Evolutionary conservation across 305 asterid genomes (phyloP).

Genomic region (Solanum hybrid): DNA sequence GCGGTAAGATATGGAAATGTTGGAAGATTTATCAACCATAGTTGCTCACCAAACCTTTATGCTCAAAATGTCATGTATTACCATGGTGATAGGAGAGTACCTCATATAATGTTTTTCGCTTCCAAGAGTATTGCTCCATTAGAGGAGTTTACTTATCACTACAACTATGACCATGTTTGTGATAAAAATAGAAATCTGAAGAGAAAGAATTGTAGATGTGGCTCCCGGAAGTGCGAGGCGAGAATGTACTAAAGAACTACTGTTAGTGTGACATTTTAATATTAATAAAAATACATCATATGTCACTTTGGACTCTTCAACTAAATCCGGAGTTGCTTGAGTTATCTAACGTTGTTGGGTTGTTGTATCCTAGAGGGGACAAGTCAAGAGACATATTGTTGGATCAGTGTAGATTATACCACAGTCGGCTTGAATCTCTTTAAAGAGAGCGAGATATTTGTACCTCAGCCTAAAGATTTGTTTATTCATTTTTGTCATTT

Average conservation of each 20-base stretch:
- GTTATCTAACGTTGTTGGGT: not conserved
- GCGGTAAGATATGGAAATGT: conserved; percentile 20
- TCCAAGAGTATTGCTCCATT: conserved; percentile 18
- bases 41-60: conserved; percentile 30
- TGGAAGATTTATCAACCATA: conserved; percentile 28
- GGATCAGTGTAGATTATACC: not conserved
- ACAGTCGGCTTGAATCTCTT: not conserved
- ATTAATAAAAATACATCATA: not conserved
- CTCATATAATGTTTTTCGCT: conserved; percentile 30
- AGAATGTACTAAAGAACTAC: conserved; percentile 15
- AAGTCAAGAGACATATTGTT: not conserved
- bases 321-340: not conserved
- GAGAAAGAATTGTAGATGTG: conserved; percentile 22
- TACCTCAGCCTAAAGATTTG: not conserved
- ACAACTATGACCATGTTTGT: conserved; percentile 19
- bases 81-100: conserved; percentile 16
- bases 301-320: not conserved
- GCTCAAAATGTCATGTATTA: conserved; percentile 26
- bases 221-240: conserved; percentile 11
- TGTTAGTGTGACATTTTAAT: not conserved
- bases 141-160: conserved; percentile 21
- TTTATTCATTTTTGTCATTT: not conserved
- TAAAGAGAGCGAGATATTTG: not conserved
- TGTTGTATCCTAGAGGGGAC: not conserved
- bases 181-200: conserved; percentile 19